phyloP scores from a whole-genome alignment of 2,329 filamentous ascomycete genomes.

The Botrytis hyacinthi region DNA sequence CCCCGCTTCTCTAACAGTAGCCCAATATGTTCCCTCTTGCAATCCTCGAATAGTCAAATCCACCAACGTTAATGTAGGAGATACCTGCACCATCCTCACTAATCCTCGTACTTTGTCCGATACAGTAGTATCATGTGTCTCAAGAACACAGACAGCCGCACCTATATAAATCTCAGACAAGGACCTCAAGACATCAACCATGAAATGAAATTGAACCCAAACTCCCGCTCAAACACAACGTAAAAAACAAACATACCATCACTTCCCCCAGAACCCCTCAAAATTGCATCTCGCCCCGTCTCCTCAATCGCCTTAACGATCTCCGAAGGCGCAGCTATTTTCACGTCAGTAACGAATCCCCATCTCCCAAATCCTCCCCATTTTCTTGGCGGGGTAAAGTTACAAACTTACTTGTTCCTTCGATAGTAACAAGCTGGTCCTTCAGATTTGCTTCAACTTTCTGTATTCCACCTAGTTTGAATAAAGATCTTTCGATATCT shows the following conservation, averaged over 20 bases:
- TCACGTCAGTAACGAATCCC: constrained; percentile 22
- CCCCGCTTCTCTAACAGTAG: constrained; percentile 80
- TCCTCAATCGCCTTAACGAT: constrained; percentile 86
- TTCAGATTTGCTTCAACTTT: constrained; percentile 80
- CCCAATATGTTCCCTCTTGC: constrained; percentile 75
- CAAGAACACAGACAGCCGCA: constrained; percentile 92
- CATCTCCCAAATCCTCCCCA: neutral
- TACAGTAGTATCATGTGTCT: constrained; percentile 67
- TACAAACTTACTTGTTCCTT: constrained; percentile 70
- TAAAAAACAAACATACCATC: constrained; percentile 62
- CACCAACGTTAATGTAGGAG: constrained; percentile 72
- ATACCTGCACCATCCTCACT: constrained; percentile 90
- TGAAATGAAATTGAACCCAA: neutral
- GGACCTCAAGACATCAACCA: neutral
- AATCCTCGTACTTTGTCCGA: constrained; percentile 75
- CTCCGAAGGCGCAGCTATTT: constrained; percentile 73
- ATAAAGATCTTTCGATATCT: constrained; percentile 75
- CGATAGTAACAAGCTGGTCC: constrained; percentile 78
- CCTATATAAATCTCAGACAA: constrained; percentile 43
- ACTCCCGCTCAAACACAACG: constrained; percentile 17
- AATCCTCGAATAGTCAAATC: constrained; percentile 86
- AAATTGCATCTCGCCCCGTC: constrained; percentile 89
- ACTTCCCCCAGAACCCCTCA: constrained; percentile 81
- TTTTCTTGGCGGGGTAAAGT: constrained; percentile 36
- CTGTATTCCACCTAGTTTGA: constrained; percentile 74